Evolutionary conservation across 208 protist genomes (phyloP).

Genomic region (Leishmania major): DNA sequence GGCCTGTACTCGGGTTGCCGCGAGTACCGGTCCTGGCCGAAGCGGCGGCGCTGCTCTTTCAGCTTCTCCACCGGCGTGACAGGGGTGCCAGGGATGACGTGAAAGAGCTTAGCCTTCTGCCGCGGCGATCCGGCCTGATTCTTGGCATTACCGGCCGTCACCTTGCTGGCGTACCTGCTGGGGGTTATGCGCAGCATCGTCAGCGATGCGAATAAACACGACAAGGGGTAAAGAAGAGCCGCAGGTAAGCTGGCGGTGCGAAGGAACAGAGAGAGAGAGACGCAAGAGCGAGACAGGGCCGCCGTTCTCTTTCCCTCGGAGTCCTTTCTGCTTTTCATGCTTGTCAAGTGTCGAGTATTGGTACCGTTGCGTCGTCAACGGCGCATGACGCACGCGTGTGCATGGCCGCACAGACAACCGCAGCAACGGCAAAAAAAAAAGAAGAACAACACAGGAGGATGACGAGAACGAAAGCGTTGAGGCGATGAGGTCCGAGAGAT

Average conservation of each 20-base stretch:
- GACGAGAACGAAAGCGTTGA: not conserved
- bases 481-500: not conserved
- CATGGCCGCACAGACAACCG: not conserved
- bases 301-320: not conserved
- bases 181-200: conserved; percentile 55
- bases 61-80: conserved; percentile 78
- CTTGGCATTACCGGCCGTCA: conserved; percentile 80
- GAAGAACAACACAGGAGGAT: not conserved
- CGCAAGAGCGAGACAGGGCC: not conserved
- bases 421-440: not conserved
- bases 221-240: not conserved
- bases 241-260: not conserved
- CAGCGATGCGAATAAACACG: not conserved
- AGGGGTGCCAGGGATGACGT: conserved; percentile 76
- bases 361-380: not conserved
- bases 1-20: conserved; percentile 74
- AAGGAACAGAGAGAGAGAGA: not conserved
- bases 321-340: not conserved
- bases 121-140: conserved; percentile 76
- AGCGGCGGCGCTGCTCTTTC: conserved; percentile 81
- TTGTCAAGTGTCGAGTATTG: not conserved
- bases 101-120: conserved; percentile 68
- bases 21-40: conserved; percentile 79
- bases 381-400: not conserved
- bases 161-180: conserved; percentile 59